Evolutionary conservation across 345 rosid genomes (phyloP).

Genomic region (Durio zibethinus): DNA sequence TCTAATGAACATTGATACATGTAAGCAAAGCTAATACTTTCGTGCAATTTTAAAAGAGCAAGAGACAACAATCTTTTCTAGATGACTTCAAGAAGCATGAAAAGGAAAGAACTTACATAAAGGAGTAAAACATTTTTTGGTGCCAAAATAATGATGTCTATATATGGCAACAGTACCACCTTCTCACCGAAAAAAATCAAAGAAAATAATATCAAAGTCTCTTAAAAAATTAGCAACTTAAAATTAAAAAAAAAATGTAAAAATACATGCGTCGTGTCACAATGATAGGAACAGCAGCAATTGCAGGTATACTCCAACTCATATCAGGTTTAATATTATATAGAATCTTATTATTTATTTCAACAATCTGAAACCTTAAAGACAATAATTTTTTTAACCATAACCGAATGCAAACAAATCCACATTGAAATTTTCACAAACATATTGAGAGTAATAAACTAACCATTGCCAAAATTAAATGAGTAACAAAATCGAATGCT

Average conservation of each 20-base stretch:
- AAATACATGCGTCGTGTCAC: slow-evolving; percentile 81
- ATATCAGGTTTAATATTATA: slow-evolving; percentile 76
- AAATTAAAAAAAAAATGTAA: slow-evolving; percentile 5
- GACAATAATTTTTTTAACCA: slow-evolving; percentile 77
- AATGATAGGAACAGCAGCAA: slow-evolving; percentile 80
- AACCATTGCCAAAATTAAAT: no score
- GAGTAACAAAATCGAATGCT: no score
- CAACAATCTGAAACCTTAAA: slow-evolving; percentile 75
- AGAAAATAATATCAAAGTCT: background rate
- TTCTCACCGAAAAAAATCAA: slow-evolving; percentile 51
- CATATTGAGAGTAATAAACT: no score
- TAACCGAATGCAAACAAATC: no score
- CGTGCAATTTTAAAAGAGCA: no score
- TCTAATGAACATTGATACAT: no score
- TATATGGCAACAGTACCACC: slow-evolving; percentile 57
- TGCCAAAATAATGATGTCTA: slow-evolving; percentile 72
- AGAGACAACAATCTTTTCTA: no score
- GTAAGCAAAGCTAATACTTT: no score
- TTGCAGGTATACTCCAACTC: slow-evolving; percentile 88
- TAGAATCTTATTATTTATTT: slow-evolving; percentile 65
- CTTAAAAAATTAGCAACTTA: slow-evolving; percentile 9
- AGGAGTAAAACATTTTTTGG: slow-evolving; percentile 75
- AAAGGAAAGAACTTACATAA: slow-evolving; percentile 61
- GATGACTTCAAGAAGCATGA: no score
- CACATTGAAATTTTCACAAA: no score